These are phyloP conservation scores for Floccularia luteovirens DNA, from an alignment of 768 basidiomycete species.

Conservation along the genomic window DNA sequence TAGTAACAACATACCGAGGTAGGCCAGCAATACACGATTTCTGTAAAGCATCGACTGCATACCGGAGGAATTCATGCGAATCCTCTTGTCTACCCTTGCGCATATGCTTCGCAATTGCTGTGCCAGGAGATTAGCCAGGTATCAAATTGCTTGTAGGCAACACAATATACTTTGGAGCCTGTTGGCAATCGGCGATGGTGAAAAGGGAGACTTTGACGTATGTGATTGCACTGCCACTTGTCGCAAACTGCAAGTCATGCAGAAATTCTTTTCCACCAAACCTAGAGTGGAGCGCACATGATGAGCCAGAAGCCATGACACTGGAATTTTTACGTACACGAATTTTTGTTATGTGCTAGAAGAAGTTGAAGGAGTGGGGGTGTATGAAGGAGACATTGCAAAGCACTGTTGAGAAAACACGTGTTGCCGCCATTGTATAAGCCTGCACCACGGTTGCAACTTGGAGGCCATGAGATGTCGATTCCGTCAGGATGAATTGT, in stretches of 20 bases:
- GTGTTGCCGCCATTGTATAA: slow-evolving; percentile 87
- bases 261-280: slow-evolving; percentile 48
- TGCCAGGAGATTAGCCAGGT: slow-evolving; percentile 7
- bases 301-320: too few relatives aligned
- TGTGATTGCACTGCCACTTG: slow-evolving; percentile 50
- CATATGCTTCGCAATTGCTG: slow-evolving; percentile 90
- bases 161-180: slow-evolving; percentile 58
- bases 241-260: slow-evolving; percentile 73
- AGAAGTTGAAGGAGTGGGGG: slow-evolving; percentile 73
- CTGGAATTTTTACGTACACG: slow-evolving; percentile 67
- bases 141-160: neutral
- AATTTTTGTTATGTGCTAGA: slow-evolving; percentile 36
- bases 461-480: slow-evolving; percentile 56
- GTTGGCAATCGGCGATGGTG: slow-evolving; percentile 56
- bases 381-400: slow-evolving; percentile 92
- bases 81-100: slow-evolving; percentile 92
- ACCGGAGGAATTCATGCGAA: slow-evolving; percentile 95
- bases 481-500: slow-evolving; percentile 46
- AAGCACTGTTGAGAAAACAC: slow-evolving; percentile 91
- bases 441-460: slow-evolving; percentile 45
- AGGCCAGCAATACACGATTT: slow-evolving; percentile 70
- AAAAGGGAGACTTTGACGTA: slow-evolving; percentile 37
- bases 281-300: slow-evolving; percentile 18
- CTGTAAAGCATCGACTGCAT: slow-evolving; percentile 88
- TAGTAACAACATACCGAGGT: slow-evolving; percentile 47